These are phyloP conservation scores for Fusarium agapanthi DNA, from an alignment of 2,329 filamentous ascomycete species.

Conservation along the genomic window DNA sequence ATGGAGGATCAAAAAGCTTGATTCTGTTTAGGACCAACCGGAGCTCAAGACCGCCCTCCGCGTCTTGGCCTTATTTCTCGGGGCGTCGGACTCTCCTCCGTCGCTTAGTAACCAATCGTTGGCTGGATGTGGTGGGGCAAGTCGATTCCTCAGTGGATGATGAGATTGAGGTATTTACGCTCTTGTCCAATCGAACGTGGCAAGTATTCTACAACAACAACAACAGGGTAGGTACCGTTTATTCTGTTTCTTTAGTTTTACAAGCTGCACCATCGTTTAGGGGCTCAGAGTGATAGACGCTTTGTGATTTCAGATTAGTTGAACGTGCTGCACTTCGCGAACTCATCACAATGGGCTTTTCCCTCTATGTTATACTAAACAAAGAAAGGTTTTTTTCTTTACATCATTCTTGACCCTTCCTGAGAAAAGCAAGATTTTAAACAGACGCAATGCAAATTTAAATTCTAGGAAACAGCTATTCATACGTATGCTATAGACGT, in stretches of 20 bases:
- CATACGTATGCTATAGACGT: not conserved
- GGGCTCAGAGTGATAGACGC: rapidly evolving
- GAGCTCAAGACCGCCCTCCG: not conserved
- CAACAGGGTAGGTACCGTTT: not conserved
- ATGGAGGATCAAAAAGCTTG: not conserved
- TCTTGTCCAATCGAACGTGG: not conserved
- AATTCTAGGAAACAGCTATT: not conserved
- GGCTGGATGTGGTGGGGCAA: not conserved
- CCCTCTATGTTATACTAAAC: not conserved
- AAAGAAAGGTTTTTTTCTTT: no score
- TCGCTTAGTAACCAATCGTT: not conserved
- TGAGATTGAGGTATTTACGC: not conserved
- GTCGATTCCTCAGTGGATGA: not conserved
- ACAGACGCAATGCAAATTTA: not conserved
- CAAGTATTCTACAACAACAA: not conserved
- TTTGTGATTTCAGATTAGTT: no score
- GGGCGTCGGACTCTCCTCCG: not conserved
- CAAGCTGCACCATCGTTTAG: not conserved
- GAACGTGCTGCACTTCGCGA: not conserved
- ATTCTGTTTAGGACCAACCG: not conserved
- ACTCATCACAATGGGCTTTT: rapidly evolving
- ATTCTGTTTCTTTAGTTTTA: not conserved
- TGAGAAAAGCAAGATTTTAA: no score
- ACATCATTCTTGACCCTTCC: rapidly evolving
- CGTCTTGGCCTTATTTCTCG: not conserved